Conservation (phyloP, 805 yeast species). For the Cyberlindnera xishuangbannaensis region DNA sequence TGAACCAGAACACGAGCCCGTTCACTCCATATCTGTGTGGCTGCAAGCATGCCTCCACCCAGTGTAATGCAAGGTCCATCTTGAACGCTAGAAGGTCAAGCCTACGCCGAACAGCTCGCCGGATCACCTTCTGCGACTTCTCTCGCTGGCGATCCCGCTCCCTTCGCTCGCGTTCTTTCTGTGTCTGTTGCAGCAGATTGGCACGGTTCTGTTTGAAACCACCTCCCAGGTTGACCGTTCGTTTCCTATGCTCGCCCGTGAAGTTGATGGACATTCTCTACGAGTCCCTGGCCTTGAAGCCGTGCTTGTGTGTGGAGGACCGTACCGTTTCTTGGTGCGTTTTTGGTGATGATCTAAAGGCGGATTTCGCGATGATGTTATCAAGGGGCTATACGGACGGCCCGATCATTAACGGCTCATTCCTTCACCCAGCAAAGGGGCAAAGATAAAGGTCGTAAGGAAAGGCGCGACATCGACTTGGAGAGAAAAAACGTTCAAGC, state of each 20-base stretch:
- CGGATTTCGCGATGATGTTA: conserved; percentile 12
- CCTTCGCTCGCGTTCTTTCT: conserved; percentile 59
- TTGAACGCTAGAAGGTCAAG: conserved; percentile 29
- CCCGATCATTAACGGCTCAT: too few relatives aligned
- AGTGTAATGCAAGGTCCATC: conserved; percentile 12
- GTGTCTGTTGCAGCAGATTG: conserved; percentile 55
- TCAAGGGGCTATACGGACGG: too few relatives aligned
- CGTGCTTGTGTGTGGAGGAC: too few relatives aligned
- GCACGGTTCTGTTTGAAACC: conserved; percentile 29
- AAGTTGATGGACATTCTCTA: conserved; percentile 33
- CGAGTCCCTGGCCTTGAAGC: too few relatives aligned
- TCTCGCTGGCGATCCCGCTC: conserved; percentile 47
- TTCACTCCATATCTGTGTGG: conserved; percentile 1
- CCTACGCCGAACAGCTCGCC: conserved; percentile 39
- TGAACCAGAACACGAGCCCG: conserved; percentile 22
- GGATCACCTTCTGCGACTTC: conserved; percentile 46
- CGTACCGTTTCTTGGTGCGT: too few relatives aligned
- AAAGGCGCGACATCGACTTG: too few relatives aligned
- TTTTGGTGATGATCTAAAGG: too few relatives aligned
- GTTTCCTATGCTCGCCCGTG: conserved; percentile 56
- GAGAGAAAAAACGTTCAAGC: too few relatives aligned
- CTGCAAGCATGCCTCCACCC: conserved; percentile 12
- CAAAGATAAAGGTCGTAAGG: too few relatives aligned
- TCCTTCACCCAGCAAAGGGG: too few relatives aligned
- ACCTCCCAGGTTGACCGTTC: conserved; percentile 56